These are phyloP conservation scores for Helianthus tuberosus DNA, from an alignment of 129 eudicot genomes.

Conservation along the genomic window DNA sequence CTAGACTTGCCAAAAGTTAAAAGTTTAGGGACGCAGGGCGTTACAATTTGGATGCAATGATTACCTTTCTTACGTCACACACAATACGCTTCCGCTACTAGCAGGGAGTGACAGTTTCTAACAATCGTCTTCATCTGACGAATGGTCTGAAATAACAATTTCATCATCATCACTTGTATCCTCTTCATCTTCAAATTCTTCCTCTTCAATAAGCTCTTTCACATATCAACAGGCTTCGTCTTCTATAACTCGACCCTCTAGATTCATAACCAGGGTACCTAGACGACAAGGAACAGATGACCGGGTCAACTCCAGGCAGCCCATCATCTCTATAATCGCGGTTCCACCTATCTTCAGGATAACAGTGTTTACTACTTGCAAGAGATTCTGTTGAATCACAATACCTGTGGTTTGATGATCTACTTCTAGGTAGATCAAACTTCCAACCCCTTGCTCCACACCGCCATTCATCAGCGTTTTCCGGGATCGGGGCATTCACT, in stretches of 20 bases:
- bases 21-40: too few relatives aligned
- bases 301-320: slow-evolving; percentile 69
- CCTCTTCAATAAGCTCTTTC: too few relatives aligned
- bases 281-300: slow-evolving; percentile 44
- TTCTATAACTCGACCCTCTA: slow-evolving; percentile 59
- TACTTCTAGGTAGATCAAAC: slow-evolving; percentile 45
- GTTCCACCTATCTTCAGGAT: slow-evolving; percentile 54
- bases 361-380: slow-evolving; percentile 29
- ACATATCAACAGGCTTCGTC: slow-evolving; percentile 53
- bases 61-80: too few relatives aligned
- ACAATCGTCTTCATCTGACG: too few relatives aligned
- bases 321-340: slow-evolving; percentile 60
- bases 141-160: too few relatives aligned
- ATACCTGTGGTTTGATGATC: slow-evolving; percentile 44
- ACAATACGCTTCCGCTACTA: too few relatives aligned
- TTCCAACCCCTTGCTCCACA: slow-evolving; percentile 65
- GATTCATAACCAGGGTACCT: slow-evolving; percentile 51
- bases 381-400: slow-evolving; percentile 37
- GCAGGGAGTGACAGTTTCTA: too few relatives aligned
- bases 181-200: too few relatives aligned
- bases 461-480: slow-evolving; percentile 71
- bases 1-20: too few relatives aligned
- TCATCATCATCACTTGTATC: too few relatives aligned
- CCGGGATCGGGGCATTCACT: slow-evolving; percentile 79
- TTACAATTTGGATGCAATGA: too few relatives aligned